Evolutionary conservation across 768 basidiomycete species (phyloP), one percentile per base, ranked within the genome.

Genomic region (Russula emetica): DNA sequence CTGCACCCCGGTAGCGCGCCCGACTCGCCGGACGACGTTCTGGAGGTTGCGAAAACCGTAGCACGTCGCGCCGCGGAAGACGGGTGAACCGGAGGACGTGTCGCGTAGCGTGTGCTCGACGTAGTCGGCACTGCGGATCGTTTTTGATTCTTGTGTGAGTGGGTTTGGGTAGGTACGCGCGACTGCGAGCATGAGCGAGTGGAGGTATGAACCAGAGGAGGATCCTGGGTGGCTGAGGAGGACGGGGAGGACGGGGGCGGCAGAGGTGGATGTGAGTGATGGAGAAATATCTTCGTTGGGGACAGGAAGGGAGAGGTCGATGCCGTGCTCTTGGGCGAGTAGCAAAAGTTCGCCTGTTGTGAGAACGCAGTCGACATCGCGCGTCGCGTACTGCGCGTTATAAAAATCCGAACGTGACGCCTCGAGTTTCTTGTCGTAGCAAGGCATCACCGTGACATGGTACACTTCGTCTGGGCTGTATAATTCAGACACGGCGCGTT

Each of bases 371-470:
- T 98, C 97, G 51, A 98, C 92, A 69, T 98, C 96, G 60, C 95
- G 80, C 11, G 93, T 94, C 44, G 87, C 80, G 74, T 92, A 88
- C 1, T 83, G 69, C 9, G 88, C 86, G 66, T 87, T 85, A 72
- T 92, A 93, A 72, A 98, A 99, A 72, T 99, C 95, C 53, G 86
- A 83, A 30, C 97, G 83, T 10, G 95, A 98, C 0, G 97, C 97
- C 76, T 99, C 97, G 18, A 99, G 85, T 72, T 99, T 99, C 77
- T 98, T 98, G 81, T 99, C 97, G 75, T 98, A 98, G 75, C 97
- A 99, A 0, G 97, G 96, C 95, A 98, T 98, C 56, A 98, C 94
- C 0, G 93, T 83, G 58, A 98, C 94, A 71, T 99, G 97, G 72
- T 98, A 99, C 51, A 99, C 83, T 69, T 92, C 80, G 70, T 91